Conservation (phyloP, 106 monocot species). For the Posidonia australis region DNA sequence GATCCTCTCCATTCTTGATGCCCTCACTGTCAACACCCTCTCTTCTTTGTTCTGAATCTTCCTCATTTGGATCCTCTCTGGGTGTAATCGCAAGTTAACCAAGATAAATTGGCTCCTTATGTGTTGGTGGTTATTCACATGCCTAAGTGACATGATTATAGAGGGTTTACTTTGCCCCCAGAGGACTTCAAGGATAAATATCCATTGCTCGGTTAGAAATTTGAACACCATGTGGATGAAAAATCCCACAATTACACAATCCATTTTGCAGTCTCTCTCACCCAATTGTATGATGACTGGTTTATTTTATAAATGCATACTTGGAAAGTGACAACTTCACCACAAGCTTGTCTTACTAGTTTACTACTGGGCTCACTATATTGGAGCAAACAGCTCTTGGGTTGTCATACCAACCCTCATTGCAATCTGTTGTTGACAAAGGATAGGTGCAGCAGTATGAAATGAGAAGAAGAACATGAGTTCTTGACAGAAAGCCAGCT, state of each 20-base stretch:
- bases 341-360: conserved; percentile 23
- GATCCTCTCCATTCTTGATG: conserved; percentile 11
- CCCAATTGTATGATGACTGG: conserved; percentile 82
- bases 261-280: conserved; percentile 62
- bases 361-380: conserved; percentile 81
- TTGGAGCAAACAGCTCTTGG: conserved; percentile 74
- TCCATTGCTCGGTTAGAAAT: conserved; percentile 60
- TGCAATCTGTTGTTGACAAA: conserved; percentile 71
- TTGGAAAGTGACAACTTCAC: conserved; percentile 77
- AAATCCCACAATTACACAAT: conserved; percentile 61
- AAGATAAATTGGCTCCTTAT: conserved; percentile 72
- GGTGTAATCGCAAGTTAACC: conserved; percentile 43
- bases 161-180: conserved; percentile 84
- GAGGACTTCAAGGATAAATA: conserved; percentile 65
- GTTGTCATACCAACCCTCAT: conserved; percentile 62
- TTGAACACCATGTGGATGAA: conserved; percentile 62
- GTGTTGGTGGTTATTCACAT: conserved; percentile 98
- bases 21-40: conserved; percentile 4
- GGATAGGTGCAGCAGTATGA: conserved; percentile 35
- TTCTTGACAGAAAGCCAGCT: background rate
- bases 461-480: background rate
- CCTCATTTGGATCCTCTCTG: conserved; percentile 18
- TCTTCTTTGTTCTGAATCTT: background rate
- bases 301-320: conserved; percentile 66
- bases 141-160: conserved; percentile 75